A percentile compares a stretch with the other conserved stretches of the same genome.
Evolutionary conservation across 306 rosid genomes (phyloP).

Genomic region (Dicorynia guianensis): DNA sequence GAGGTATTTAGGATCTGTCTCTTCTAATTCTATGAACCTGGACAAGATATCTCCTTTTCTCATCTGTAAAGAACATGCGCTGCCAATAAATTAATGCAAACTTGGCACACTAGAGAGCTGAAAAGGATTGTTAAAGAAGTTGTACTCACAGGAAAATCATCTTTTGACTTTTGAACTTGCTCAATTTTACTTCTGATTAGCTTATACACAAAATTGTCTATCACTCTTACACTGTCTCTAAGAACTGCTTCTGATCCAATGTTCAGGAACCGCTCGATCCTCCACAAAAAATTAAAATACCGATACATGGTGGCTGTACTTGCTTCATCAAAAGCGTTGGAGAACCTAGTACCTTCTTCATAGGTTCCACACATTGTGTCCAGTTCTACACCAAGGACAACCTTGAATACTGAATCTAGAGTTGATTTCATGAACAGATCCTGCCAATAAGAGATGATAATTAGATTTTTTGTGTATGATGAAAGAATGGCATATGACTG

Average conservation of each 20-base stretch:
- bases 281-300: constrained; percentile 55
- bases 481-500: no score
- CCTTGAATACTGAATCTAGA: constrained; percentile 27
- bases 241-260: constrained; percentile 56
- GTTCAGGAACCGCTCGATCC: constrained; percentile 48
- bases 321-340: constrained; percentile 26
- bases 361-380: constrained; percentile 32
- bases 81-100: no score
- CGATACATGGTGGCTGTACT: constrained; percentile 33
- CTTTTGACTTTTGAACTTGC: constrained; percentile 39
- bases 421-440: constrained; percentile 35
- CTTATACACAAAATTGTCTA: constrained; percentile 37
- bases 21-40: constrained; percentile 54
- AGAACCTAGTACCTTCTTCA: constrained; percentile 35
- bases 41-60: constrained; percentile 53
- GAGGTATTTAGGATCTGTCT: constrained; percentile 38
- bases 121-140: constrained; percentile 2
- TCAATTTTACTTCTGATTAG: constrained; percentile 22
- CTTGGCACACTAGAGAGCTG: background rate
- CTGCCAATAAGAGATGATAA: constrained; percentile 25
- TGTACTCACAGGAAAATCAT: constrained; percentile 17
- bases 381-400: constrained; percentile 28
- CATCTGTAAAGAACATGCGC: constrained; percentile 17
- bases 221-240: background rate
- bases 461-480: no score